A percentile compares a stretch with the other conserved stretches of the same genome.
phyloP scores from a whole-genome alignment of 495 filamentous ascomycete species.

The Daldinia grandis region DNA sequence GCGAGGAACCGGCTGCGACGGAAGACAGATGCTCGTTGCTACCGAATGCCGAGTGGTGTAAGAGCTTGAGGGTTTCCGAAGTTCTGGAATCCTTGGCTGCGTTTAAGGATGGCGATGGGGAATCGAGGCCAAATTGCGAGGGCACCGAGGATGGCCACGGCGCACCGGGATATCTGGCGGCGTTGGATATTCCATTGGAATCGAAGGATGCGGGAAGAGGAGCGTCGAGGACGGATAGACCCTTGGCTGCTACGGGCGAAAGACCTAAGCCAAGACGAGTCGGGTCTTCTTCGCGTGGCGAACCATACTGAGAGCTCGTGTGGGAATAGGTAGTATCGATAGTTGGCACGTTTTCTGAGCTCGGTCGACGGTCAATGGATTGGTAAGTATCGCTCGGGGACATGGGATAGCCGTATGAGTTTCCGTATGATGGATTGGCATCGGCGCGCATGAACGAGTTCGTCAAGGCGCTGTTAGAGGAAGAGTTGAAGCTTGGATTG shows the following conservation, averaged over 20 bases:
- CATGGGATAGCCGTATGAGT: constrained; percentile 48
- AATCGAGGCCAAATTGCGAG: constrained; percentile 90
- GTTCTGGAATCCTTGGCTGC: constrained; percentile 65
- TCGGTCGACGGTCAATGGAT: constrained; percentile 54
- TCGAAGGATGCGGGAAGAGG: constrained; percentile 96
- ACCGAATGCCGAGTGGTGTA: constrained; percentile 89
- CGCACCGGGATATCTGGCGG: constrained; percentile 76
- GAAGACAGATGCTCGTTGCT: constrained; percentile 54
- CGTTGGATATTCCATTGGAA: constrained; percentile 92
- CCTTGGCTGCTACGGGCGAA: constrained; percentile 73
- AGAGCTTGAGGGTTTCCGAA: constrained; percentile 76
- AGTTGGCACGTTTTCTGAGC: constrained; percentile 69
- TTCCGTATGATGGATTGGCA: constrained; percentile 53
- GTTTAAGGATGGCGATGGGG: constrained; percentile 78
- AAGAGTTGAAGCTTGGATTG: constrained; percentile 65
- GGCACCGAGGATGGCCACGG: constrained; percentile 94
- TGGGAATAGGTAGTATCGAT: constrained; percentile 84
- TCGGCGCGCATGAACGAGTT: constrained; percentile 84
- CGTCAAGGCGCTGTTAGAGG: constrained; percentile 76
- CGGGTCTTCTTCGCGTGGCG: constrained; percentile 78
- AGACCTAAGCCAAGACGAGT: constrained; percentile 69
- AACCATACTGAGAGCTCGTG: constrained; percentile 82
- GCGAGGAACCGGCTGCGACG: constrained; percentile 68
- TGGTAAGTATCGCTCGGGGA: constrained; percentile 52
- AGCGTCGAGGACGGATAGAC: constrained; percentile 88